phyloP scores from a whole-genome alignment of 768 basidiomycete species.

The Lactarius trivialis region DNA sequence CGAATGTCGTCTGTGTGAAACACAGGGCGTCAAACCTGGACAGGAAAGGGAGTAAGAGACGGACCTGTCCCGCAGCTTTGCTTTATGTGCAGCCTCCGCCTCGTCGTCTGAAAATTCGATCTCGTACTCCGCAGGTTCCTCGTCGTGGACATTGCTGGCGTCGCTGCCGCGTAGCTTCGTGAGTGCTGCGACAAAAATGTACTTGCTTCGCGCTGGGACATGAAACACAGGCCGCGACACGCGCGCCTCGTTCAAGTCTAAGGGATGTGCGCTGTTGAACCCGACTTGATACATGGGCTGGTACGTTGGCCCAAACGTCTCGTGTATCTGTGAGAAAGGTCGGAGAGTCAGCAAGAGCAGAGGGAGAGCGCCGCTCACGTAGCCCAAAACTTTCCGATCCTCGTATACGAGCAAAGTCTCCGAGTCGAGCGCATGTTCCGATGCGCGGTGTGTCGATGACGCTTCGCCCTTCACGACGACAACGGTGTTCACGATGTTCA shows the following conservation, averaged over 20 bases:
- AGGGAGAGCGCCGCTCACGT: constrained; percentile 46
- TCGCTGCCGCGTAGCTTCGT: constrained; percentile 78
- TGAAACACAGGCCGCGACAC: constrained; percentile 70
- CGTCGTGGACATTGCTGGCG: constrained; percentile 90
- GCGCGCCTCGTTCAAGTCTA: constrained; percentile 49
- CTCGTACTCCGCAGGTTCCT: constrained; percentile 87
- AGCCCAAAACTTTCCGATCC: constrained; percentile 84
- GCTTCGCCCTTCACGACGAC: constrained; percentile 66
- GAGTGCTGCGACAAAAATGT: constrained; percentile 75
- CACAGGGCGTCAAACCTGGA: background rate
- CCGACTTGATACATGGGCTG: constrained; percentile 87
- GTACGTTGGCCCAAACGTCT: constrained; percentile 91
- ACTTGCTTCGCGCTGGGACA: constrained; percentile 70
- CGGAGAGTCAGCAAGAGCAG: constrained; percentile 14
- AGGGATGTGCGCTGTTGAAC: constrained; percentile 60
- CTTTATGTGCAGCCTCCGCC: constrained; percentile 69
- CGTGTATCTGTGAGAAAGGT: constrained; percentile 58
- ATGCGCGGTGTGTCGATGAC: constrained; percentile 39
- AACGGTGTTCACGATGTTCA: constrained; percentile 63
- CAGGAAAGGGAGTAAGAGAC: constrained; percentile 22
- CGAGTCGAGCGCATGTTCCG: constrained; percentile 69
- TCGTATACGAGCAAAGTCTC: constrained; percentile 89
- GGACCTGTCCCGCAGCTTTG: constrained; percentile 53
- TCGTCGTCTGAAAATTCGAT: constrained; percentile 96
- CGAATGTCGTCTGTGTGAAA: constrained; percentile 45